Percentiles rank a stretch among this genome's conserved stretches.
Evolutionary conservation across 1,139 yeast genomes (phyloP).

Genomic region (Scheffersomyces parashehatae): DNA sequence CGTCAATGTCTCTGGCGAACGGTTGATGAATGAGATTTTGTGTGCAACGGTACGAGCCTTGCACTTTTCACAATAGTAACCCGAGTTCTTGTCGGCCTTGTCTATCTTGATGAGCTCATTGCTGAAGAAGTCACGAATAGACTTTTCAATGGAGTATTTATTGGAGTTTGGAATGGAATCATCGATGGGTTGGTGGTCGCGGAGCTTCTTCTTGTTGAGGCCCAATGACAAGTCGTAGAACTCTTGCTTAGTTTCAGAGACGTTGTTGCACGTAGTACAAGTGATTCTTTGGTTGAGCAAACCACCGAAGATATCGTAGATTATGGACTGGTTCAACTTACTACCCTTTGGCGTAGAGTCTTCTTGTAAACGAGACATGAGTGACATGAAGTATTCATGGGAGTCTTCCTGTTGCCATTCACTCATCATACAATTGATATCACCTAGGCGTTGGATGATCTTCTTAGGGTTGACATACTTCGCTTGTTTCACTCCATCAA

Average conservation of each 20-base stretch:
- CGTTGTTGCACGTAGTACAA: constrained; percentile 75
- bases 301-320: constrained; percentile 95
- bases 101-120: constrained; percentile 75
- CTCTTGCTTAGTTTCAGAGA: constrained; percentile 90
- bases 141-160: constrained; percentile 66
- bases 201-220: constrained; percentile 46
- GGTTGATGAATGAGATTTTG: constrained; percentile 70
- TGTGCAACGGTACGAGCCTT: constrained; percentile 72
- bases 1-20: constrained; percentile 85
- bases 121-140: constrained; percentile 77
- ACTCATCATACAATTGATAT: constrained; percentile 93
- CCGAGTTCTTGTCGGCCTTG: constrained; percentile 56
- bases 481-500: constrained; percentile 32
- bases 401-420: constrained; percentile 98
- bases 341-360: constrained; percentile 88
- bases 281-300: constrained; percentile 79
- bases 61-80: constrained; percentile 89
- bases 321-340: constrained; percentile 75
- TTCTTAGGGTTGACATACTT: constrained; percentile 71
- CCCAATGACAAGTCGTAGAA: constrained; percentile 88
- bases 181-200: constrained; percentile 18
- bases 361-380: constrained; percentile 84
- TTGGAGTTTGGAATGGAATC: constrained; percentile 15
- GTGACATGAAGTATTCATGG: constrained; percentile 93
- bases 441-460: constrained; percentile 70